Evolutionary conservation across 1,284 basidiomycete genomes (phyloP).

Genomic region (Ganoderma lingzhi): DNA sequence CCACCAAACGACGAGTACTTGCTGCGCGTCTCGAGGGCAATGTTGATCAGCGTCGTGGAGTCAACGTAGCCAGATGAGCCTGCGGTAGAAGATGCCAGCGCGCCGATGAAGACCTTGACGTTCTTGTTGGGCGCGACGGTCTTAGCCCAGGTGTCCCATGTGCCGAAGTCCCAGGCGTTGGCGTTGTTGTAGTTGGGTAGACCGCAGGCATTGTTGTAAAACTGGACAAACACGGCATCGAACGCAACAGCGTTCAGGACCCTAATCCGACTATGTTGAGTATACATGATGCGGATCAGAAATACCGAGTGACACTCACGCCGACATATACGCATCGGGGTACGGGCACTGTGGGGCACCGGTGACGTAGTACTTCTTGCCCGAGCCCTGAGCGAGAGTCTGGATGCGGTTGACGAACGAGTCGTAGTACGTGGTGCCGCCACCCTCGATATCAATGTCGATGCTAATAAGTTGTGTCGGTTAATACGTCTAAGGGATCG

Average conservation of each 20-base stretch:
- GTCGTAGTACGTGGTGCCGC: constrained; percentile 54
- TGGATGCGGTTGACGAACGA: constrained; percentile 64
- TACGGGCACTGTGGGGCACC: constrained; percentile 73
- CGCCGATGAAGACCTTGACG: constrained; percentile 72
- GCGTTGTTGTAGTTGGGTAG: constrained; percentile 51
- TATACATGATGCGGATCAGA: neutral
- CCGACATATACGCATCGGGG: constrained; percentile 66
- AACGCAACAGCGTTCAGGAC: constrained; percentile 63
- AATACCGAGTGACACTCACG: constrained; percentile 25
- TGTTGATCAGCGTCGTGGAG: constrained; percentile 51
- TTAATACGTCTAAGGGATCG: neutral
- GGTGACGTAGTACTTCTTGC: constrained; percentile 68
- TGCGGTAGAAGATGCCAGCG: constrained; percentile 57
- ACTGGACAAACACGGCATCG: constrained; percentile 72
- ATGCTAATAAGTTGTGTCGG: constrained; percentile 44
- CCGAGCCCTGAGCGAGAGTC: constrained; percentile 53
- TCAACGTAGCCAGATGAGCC: constrained; percentile 62
- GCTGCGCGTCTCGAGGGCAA: constrained; percentile 52
- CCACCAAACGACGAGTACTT: constrained; percentile 73
- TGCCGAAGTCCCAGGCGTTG: constrained; percentile 58
- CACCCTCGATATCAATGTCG: constrained; percentile 75
- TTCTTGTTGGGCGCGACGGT: constrained; percentile 61
- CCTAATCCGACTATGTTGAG: constrained; percentile 24
- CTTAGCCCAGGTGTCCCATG: constrained; percentile 72
- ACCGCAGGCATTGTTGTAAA: constrained; percentile 71